phyloP scores from a whole-genome alignment of 1,284 basidiomycete species.

The Cutaneotrichosporon dermatis region DNA sequence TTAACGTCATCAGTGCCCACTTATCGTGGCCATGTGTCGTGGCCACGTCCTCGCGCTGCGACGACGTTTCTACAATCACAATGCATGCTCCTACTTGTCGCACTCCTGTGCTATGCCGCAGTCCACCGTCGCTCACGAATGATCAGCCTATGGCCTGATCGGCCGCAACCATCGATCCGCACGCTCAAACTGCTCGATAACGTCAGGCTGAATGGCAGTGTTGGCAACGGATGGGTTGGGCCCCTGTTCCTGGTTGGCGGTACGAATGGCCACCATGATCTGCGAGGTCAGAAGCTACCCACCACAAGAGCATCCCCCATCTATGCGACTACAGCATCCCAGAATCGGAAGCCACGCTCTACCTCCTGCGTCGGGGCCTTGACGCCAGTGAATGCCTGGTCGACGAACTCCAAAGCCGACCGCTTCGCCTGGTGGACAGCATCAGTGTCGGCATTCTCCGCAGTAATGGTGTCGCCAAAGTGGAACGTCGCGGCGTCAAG shows the following conservation, averaged over 20 bases:
- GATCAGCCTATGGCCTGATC: slow-evolving; percentile 65
- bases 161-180: slow-evolving; percentile 90
- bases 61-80: background rate
- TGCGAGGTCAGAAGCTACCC: slow-evolving; percentile 42
- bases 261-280: slow-evolving; percentile 83
- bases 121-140: background rate
- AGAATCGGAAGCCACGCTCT: slow-evolving; percentile 94
- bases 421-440: slow-evolving; percentile 78
- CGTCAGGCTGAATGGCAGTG: slow-evolving; percentile 50
- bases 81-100: background rate
- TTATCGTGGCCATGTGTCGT: no score
- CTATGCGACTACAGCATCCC: slow-evolving; percentile 74
- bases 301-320: slow-evolving; percentile 12
- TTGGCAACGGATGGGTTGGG: slow-evolving; percentile 60
- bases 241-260: slow-evolving; percentile 70
- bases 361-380: slow-evolving; percentile 82
- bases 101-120: no score
- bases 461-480: slow-evolving; percentile 64
- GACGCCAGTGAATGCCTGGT: slow-evolving; percentile 86
- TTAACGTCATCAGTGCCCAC: no score
- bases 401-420: slow-evolving; percentile 83
- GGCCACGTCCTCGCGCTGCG: no score
- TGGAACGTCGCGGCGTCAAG: slow-evolving; percentile 83
- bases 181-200: slow-evolving; percentile 90
- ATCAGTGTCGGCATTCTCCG: slow-evolving; percentile 58